Evolutionary conservation across 2,329 filamentous ascomycete species (phyloP).

Genomic region (Colletotrichum tanaceti): DNA sequence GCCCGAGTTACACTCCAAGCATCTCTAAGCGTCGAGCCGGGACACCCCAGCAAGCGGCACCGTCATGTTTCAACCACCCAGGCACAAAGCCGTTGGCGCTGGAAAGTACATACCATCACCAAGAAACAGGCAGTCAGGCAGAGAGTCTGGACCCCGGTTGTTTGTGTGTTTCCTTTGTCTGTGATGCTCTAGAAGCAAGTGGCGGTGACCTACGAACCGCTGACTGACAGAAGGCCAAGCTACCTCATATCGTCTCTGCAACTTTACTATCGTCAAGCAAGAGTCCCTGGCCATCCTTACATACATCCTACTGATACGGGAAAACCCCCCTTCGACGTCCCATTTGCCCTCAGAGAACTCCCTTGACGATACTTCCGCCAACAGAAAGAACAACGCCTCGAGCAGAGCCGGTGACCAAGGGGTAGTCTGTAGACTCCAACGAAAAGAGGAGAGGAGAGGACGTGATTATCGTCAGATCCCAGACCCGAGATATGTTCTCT

Average conservation of each 20-base stretch:
- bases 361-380: background rate
- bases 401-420: background rate
- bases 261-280: background rate
- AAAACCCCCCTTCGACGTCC: background rate
- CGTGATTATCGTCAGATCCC: conserved; percentile 13
- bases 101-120: conserved; percentile 33
- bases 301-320: background rate
- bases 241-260: conserved; percentile 1
- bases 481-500: conserved; percentile 43
- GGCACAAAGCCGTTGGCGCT: conserved; percentile 43
- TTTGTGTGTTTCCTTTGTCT: background rate
- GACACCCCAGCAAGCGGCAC: conserved; percentile 14
- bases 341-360: background rate
- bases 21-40: conserved; percentile 27
- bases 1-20: conserved; percentile 33
- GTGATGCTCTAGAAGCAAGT: background rate
- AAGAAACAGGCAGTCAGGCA: background rate
- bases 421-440: background rate
- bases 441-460: background rate
- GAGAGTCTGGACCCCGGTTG: conserved; percentile 8
- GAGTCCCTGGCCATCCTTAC: background rate
- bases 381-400: background rate
- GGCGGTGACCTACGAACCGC: background rate
- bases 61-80: conserved; percentile 44
- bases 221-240: conserved; percentile 8